Conservation (phyloP, 116 monocot genomes). For the Posidonia oceanica region DNA sequence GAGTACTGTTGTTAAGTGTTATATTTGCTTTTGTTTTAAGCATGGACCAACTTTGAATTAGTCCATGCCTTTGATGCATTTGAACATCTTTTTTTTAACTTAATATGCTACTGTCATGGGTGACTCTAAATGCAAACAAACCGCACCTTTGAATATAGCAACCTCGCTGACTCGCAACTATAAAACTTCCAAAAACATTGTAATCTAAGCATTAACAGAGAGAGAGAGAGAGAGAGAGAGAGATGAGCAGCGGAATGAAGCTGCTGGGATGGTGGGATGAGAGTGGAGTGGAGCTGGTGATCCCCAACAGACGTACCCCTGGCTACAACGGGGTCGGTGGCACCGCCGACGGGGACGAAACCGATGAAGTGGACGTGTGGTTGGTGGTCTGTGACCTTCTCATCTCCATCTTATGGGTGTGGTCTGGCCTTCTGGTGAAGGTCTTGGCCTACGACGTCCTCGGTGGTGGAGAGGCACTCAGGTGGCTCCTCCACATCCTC, state of each 20-base stretch:
- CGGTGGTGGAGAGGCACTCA: not conserved
- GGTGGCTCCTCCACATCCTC: not conserved
- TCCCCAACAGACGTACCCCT: not conserved
- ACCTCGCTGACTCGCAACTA: not conserved
- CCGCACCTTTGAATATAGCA: not conserved
- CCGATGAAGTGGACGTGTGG: not conserved
- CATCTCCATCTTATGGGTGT: not conserved
- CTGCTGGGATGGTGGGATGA: slow-evolving; percentile 1
- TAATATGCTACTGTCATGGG: too few species aligned
- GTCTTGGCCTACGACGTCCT: not conserved
- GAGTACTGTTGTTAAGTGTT: not conserved
- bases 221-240: not conserved
- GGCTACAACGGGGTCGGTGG: not conserved
- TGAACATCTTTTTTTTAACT: too few species aligned
- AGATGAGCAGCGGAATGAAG: too few species aligned
- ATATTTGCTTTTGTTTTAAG: too few species aligned
- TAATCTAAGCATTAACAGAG: not conserved
- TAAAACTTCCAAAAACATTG: not conserved
- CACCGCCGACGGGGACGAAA: not conserved
- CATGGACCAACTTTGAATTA: too few species aligned
- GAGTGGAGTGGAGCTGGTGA: not conserved
- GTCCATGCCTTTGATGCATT: too few species aligned
- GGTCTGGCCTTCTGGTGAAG: not conserved
- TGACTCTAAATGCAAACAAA: too few species aligned
- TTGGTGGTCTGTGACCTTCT: not conserved